These are phyloP conservation scores for Syzygium aromaticum DNA, from an alignment of 345 rosid species.

Conservation along the genomic window DNA sequence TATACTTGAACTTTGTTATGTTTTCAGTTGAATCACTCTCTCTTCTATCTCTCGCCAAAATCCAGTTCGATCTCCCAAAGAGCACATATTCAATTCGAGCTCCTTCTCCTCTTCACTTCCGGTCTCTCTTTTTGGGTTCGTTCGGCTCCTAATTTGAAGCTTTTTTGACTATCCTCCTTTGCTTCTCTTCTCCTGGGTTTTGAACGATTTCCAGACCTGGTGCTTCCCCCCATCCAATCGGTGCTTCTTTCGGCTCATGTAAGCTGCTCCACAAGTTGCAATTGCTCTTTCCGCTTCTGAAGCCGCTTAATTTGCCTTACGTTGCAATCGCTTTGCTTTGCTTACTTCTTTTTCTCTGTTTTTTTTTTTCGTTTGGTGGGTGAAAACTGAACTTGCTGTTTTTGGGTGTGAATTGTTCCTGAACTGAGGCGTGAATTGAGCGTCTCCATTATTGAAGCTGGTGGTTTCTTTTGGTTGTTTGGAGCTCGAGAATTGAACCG, in stretches of 20 bases:
- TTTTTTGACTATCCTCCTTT: not conserved
- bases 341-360: rapidly evolving
- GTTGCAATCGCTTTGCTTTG: not conserved
- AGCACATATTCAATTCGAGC: not conserved
- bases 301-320: not conserved
- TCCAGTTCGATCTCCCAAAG: not conserved
- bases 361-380: not conserved
- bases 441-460: not conserved
- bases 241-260: not conserved
- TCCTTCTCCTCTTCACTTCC: not conserved
- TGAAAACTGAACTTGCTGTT: not conserved
- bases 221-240: not conserved
- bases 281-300: not conserved
- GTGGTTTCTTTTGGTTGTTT: not conserved
- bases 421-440: not conserved
- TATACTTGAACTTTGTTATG: too few species aligned
- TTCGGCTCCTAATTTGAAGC: not conserved
- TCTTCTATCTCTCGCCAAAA: not conserved
- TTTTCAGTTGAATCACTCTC: not conserved
- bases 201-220: not conserved
- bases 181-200: not conserved
- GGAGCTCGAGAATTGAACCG: not conserved
- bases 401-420: not conserved
- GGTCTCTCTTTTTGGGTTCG: not conserved
- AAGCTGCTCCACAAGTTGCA: not conserved